Evolutionary conservation across 495 filamentous ascomycete species (phyloP).

Genomic region (Zalerion maritima): DNA sequence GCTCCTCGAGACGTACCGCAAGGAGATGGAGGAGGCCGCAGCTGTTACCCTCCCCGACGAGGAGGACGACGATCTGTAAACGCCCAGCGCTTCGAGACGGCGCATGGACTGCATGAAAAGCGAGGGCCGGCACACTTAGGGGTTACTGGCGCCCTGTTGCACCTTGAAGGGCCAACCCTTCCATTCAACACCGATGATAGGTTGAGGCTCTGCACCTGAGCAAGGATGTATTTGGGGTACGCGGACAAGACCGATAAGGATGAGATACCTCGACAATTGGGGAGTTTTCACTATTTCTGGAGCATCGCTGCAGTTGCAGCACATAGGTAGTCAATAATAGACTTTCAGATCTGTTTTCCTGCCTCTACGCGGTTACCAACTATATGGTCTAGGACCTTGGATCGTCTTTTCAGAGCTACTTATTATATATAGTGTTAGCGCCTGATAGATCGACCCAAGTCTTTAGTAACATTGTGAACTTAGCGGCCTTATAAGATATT

Average conservation of each 20-base stretch:
- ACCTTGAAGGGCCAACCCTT: background rate
- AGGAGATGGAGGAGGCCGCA: conserved; percentile 78
- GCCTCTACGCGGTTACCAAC: conserved; percentile 2
- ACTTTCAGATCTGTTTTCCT: conserved; percentile 1
- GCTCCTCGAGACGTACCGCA: conserved; percentile 65
- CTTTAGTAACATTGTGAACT: conserved; percentile 1
- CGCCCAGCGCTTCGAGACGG: no score
- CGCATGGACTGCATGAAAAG: conserved; percentile 4
- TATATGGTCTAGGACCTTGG: no score
- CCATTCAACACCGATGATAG: conserved; percentile 4
- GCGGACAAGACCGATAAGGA: conserved; percentile 7
- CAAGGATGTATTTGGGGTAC: conserved; percentile 10
- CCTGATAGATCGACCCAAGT: background rate
- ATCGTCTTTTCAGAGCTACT: background rate
- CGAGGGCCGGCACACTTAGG: conserved; percentile 1
- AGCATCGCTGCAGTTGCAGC: conserved; percentile 16
- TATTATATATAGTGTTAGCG: conserved; percentile 1
- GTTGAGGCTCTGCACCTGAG: conserved; percentile 8
- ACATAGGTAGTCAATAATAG: conserved; percentile 16
- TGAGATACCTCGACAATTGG: conserved; percentile 7
- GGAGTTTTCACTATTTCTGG: conserved; percentile 11
- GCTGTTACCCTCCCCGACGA: conserved; percentile 84
- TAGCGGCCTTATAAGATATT: conserved; percentile 6
- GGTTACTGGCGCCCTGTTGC: conserved; percentile 1
- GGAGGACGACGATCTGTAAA: conserved; percentile 62